Base-by-base conservation (phyloP, 257 asterid species). In the Nicotiana noctiflora region DNA sequence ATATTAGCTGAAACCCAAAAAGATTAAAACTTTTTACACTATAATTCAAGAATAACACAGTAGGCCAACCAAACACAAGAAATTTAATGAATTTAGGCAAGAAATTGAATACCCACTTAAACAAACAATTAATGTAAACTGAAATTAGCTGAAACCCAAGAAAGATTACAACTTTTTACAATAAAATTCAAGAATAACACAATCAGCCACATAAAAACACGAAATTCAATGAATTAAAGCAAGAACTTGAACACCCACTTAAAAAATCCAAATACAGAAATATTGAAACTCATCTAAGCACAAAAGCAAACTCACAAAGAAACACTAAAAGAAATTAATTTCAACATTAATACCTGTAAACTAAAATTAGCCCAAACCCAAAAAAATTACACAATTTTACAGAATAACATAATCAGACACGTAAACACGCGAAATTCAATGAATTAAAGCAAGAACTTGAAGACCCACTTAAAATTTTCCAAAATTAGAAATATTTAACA, bases 131-230 rank as follows among this genome's bases (percentile, higher is more conserved):
- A 66, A 52, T 25, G 31, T 11, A 18, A 76, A 15, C 37, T 53
- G 46, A 68, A 76, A 27, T 15, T 61, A 27, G 59, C 59, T 49
- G 7, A 61, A 79, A 37, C 7, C n/a, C 15, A 15, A 14, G 40
- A 46, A 82, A 82, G 77, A 79, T 76, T 56, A 59, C 8, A 82
- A 17, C 76, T 84, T 81, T 59, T 59, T 44, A 52, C 17, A 27
- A 7, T 62, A 27, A 77, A 70, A 29, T 31, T 4, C 40, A 74
- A 57, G 8, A 61, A 25, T 11, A 59, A 59, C 31, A 59, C 14
- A 59, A 59, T 59, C 64, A 1, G 31, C 14, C 64, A 59, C n/a
- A 40, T 40, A 40, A 40, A 8, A 40, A 29, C 12, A 40, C 49
- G 49, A 40, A 40, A 40, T 40, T 40, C 49, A 40, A 40, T 40